Evolutionary conservation across 2,329 filamentous ascomycete species (phyloP).

Genomic region (Mollisia scopiformis): DNA sequence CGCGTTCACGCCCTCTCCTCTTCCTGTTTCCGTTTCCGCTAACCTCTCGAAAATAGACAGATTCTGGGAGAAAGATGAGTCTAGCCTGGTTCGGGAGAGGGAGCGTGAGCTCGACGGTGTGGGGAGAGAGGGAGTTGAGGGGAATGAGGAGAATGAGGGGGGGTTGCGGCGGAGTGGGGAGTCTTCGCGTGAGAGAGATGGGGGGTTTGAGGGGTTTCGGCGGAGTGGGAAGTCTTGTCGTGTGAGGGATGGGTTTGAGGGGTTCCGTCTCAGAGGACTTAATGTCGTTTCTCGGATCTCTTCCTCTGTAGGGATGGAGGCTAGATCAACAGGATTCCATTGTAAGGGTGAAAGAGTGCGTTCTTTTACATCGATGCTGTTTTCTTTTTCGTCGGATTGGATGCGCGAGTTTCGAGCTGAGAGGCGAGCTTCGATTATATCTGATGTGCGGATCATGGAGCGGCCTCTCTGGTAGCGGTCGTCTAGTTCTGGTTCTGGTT

Average conservation of each 20-base stretch:
- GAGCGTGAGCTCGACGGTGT: not conserved
- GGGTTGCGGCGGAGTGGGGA: slow-evolving; percentile 10
- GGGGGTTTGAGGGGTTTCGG: not conserved
- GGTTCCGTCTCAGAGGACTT: too few relatives aligned
- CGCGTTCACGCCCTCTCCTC: slow-evolving; percentile 5
- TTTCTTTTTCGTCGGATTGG: slow-evolving; percentile 1
- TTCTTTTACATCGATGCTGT: not conserved
- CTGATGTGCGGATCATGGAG: slow-evolving; percentile 26
- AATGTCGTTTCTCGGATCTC: not conserved
- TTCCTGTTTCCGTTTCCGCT: too few relatives aligned
- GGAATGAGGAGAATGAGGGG: not conserved
- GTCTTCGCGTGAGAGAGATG: not conserved
- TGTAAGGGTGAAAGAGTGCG: slow-evolving; percentile 17
- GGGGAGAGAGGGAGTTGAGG: not conserved
- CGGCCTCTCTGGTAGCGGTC: slow-evolving; percentile 13
- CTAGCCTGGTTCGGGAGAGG: not conserved
- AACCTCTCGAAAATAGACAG: slow-evolving; percentile 18
- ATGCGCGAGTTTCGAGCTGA: too few relatives aligned
- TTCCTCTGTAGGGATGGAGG: not conserved
- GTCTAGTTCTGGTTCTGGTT: not conserved
- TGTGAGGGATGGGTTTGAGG: too few relatives aligned
- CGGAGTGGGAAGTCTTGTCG: not conserved
- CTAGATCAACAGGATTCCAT: slow-evolving; percentile 4
- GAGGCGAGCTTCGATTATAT: slow-evolving; percentile 20
- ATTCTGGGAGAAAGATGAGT: slow-evolving; percentile 13